Conservation (phyloP, 2,329 filamentous ascomycete species). For the Amylocarpus encephaloides region DNA sequence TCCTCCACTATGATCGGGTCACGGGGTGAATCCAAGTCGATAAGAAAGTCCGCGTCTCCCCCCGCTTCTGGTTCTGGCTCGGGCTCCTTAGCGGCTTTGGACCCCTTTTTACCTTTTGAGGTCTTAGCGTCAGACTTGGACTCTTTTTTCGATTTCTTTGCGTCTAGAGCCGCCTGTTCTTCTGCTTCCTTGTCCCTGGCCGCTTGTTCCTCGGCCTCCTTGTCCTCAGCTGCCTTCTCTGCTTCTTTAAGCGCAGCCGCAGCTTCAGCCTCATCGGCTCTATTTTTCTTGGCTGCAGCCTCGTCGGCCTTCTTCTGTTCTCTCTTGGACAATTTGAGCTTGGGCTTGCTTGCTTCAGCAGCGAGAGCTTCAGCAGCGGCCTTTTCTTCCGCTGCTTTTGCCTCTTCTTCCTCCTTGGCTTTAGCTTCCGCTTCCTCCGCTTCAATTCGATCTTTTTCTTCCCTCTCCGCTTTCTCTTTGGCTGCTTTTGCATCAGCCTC, state of each 20-base stretch:
- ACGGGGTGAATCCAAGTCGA: conserved; percentile 31
- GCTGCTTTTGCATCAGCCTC: conserved; percentile 24
- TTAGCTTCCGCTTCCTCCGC: conserved; percentile 40
- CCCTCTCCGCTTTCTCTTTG: conserved; percentile 34
- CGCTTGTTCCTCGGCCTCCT: conserved; percentile 35
- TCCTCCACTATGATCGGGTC: conserved; percentile 30
- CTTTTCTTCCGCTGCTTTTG: not conserved
- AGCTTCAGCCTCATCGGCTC: conserved; percentile 35
- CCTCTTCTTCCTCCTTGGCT: conserved; percentile 28
- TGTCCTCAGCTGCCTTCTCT: conserved; percentile 35
- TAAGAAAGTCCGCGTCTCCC: conserved; percentile 21
- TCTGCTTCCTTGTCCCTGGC: conserved; percentile 34
- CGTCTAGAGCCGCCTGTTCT: conserved; percentile 32
- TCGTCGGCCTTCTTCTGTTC: conserved; percentile 44
- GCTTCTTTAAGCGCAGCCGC: conserved; percentile 30
- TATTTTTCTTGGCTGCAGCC: conserved; percentile 33
- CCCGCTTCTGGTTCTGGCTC: conserved; percentile 23
- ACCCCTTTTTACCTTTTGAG: conserved; percentile 34
- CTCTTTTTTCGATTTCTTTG: conserved; percentile 28
- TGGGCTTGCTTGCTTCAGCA: conserved; percentile 2
- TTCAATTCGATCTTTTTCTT: conserved; percentile 44
- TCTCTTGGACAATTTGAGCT: conserved; percentile 40
- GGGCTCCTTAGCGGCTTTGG: conserved; percentile 23
- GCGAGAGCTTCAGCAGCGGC: conserved; percentile 1
- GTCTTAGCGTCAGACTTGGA: conserved; percentile 34